Evolutionary conservation across 169 alveolate species (phyloP), one percentile per base, ranked within the genome.

Genomic region (Cryptosporidium sp.): DNA sequence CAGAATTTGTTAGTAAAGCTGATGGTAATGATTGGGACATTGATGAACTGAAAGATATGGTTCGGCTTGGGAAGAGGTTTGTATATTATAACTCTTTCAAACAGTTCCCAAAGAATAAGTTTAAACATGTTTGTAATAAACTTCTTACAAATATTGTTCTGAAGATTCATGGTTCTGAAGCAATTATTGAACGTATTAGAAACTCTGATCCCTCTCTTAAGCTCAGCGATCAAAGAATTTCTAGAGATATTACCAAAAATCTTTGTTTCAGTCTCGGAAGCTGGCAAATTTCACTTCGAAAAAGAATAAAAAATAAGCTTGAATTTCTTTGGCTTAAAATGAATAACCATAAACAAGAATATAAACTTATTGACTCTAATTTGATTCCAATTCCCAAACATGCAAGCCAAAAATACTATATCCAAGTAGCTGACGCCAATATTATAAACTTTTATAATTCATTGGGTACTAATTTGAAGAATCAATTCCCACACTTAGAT

Each of bases 251-350:
- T 7, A 80, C 89, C 26, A 61, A 65, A 39, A 51, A 65, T 18
- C 75, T 80, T 21, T 80, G 89, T 31, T 45, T 62, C 35, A 65
- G 75, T 62, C 67, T 80, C 8, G 75, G 80, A 44, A 65, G 29
- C 21, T 80, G 89, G 89, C 89, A 80, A 42, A 29, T 31, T 33
- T 80, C 89, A 33, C 52, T 80, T n/a, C 33, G 52, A 18, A 80
- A 42, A 16, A 35, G 75, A 18, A 33, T 65, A n/a, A 42, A 65
- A 10, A 80, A 80, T 65, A 21, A 31, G 18, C 61, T 80, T 26
- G 80, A 80, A 62, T 62, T 60, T 14, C 42, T 80, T 10, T 80
- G 89, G 89, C 75, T 80, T 21, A 80, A 60, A 42, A 80, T 80
- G 69, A 80, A 42, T 35, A 60, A 65, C 52, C n/a, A 60, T 9